Evolutionary conservation across 768 basidiomycete species (phyloP), one percentile per base, ranked within the genome.

Genomic region (Boletus subparvulus): DNA sequence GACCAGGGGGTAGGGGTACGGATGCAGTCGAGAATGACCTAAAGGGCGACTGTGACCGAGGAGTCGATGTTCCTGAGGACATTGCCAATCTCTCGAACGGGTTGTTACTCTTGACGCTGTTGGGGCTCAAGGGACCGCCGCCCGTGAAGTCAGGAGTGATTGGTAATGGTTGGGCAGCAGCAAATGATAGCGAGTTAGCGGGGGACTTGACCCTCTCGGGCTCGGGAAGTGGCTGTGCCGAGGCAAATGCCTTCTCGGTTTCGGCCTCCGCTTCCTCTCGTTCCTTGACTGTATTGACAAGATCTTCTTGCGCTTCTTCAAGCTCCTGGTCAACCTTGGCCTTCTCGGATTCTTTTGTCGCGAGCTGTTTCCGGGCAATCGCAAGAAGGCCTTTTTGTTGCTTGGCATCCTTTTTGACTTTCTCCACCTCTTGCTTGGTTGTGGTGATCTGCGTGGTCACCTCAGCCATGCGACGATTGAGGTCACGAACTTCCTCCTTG

Each of bases 371-470:
- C 77, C 88, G 88, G 6, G 92, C 91, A 69, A 98, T 96, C 6
- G 94, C 94, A 24, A 96, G 80, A 60, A 96, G 79, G 11, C 97
- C 97, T 70, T 93, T 98, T 76, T 98, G 95, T 68, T 97, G 93
- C 70, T 96, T 89, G 2, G 91, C 93, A 50, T 98, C 95, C 74
- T 92, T 98, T 77, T 86, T 94, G 40, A 82, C 71, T 75, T 90
- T 94, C 72, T 98, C 97, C 21, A 94, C 76, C 58, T 91, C 86
- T 12, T 74, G 76, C 70, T 90, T 94, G 50, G 87, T 69, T 12
- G 75, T 67, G 45, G 89, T 83, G 36, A 86, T 86, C 71, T 94
- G 85, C 58, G 86, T 81, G 9, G 85, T 83, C 16, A 84, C 82
- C 64, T 94, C 92, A 13, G 84, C 78, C 89, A 98, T 91, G 69